These are phyloP conservation scores for Boletus huronensis DNA, from an alignment of 768 basidiomycete species.

Conservation along the genomic window DNA sequence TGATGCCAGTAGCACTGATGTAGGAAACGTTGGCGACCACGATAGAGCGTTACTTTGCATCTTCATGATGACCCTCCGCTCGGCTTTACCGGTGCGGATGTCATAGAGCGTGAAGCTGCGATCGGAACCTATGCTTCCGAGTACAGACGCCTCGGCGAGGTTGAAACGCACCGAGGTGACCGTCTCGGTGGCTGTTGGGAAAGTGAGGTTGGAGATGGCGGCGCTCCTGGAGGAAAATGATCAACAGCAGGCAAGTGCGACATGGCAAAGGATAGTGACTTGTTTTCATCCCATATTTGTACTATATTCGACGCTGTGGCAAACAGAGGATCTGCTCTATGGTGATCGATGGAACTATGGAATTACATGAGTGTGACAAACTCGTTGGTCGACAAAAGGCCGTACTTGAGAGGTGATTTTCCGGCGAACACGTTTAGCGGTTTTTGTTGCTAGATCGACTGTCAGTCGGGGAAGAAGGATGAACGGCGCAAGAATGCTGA, in stretches of 20 bases:
- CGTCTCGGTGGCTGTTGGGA: constrained; percentile 85
- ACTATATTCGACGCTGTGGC: constrained; percentile 92
- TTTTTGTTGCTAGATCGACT: constrained; percentile 34
- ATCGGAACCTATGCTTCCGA: constrained; percentile 94
- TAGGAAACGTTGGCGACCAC: constrained; percentile 97
- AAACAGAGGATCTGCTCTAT: constrained; percentile 83
- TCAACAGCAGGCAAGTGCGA: constrained; percentile 4
- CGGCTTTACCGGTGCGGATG: constrained; percentile 94
- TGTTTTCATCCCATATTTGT: constrained; percentile 97
- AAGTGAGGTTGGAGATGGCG: constrained; percentile 82
- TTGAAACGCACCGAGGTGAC: constrained; percentile 89
- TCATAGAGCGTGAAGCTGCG: constrained; percentile 96
- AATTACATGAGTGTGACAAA: background rate
- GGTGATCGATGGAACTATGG: constrained; percentile 87
- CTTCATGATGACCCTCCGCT: constrained; percentile 88
- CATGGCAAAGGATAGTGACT: constrained; percentile 40
- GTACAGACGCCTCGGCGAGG: constrained; percentile 86
- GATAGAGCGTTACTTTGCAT: constrained; percentile 88
- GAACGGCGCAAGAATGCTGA: constrained; percentile 22
- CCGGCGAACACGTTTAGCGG: constrained; percentile 79
- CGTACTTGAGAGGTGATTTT: constrained; percentile 90
- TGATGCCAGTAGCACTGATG: constrained; percentile 87
- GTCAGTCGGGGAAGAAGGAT: background rate
- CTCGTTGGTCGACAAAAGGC: background rate
- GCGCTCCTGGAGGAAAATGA: constrained; percentile 53